phyloP scores from a whole-genome alignment of 163 green algal genomes.

The Chloromonas sp. region DNA sequence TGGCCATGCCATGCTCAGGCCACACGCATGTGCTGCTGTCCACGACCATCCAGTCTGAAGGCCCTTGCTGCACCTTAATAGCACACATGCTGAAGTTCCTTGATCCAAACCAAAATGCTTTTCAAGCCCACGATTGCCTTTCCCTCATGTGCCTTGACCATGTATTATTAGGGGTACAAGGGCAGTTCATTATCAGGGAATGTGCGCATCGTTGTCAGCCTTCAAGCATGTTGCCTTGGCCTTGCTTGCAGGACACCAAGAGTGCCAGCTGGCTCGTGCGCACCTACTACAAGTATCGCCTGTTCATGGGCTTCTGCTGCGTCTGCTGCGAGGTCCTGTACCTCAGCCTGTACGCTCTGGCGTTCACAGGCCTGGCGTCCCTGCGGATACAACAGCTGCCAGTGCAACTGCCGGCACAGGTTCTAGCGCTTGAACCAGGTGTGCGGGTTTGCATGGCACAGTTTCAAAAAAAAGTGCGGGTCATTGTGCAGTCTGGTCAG shows the following conservation, averaged over 20 bases:
- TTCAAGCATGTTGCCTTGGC: not conserved
- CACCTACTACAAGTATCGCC: conserved; percentile 82
- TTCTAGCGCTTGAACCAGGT: conserved; percentile 8
- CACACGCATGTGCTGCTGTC: not conserved
- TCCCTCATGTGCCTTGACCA: too few species aligned
- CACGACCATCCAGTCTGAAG: too few species aligned
- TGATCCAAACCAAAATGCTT: too few species aligned
- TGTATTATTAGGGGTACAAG: too few species aligned
- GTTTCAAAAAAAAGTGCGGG: not conserved
- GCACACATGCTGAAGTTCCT: too few species aligned
- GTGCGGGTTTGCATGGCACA: not conserved
- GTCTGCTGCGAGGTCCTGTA: conserved; percentile 63
- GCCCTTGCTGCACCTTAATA: too few species aligned
- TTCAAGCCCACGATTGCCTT: too few species aligned
- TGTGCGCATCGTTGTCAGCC: too few species aligned
- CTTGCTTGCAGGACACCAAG: conserved; percentile 54
- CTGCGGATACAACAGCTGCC: not conserved
- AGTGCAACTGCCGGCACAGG: not conserved
- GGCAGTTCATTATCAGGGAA: too few species aligned
- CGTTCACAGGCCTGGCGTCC: conserved; percentile 9
- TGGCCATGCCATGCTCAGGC: not conserved
- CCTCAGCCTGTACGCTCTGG: conserved; percentile 30
- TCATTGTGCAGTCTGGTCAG: not conserved
- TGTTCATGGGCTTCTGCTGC: conserved; percentile 98
- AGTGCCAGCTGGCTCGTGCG: conserved; percentile 68